These are phyloP conservation scores for Macrolepiota dolichaula DNA, from an alignment of 768 basidiomycete genomes.

Conservation along the genomic window DNA sequence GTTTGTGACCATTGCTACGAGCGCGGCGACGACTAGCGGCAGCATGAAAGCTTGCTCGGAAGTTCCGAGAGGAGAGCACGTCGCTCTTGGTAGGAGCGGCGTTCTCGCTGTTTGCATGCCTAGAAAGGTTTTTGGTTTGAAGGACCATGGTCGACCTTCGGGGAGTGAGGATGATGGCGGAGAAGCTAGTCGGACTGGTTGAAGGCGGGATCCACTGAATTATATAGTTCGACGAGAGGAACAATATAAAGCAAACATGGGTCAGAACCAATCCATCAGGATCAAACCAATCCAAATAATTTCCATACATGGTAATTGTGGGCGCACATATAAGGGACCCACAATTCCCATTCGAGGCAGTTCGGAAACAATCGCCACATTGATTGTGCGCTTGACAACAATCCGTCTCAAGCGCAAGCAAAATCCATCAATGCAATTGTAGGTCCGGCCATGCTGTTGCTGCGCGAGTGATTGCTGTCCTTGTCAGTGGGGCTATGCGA, in stretches of 20 bases:
- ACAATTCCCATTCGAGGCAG: neutral
- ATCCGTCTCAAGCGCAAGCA: neutral
- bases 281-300: constrained; percentile 11
- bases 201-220: neutral
- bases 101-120: constrained; percentile 15
- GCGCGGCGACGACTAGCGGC: constrained; percentile 38
- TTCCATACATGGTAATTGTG: constrained; percentile 1
- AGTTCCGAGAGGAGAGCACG: constrained; percentile 15
- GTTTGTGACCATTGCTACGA: constrained; percentile 24
- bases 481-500: too few species aligned
- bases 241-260: constrained; percentile 8
- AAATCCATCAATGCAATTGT: neutral
- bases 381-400: too few species aligned
- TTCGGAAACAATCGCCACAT: neutral
- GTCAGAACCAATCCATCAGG: constrained; percentile 11
- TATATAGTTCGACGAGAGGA: constrained; percentile 3
- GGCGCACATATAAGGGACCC: neutral
- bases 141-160: constrained; percentile 24
- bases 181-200: neutral
- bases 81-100: constrained; percentile 11
- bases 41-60: constrained; percentile 19
- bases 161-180: neutral
- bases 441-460: neutral
- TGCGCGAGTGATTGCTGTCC: too few species aligned
- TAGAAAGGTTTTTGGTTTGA: constrained; percentile 17